Conservation (phyloP, 1,284 basidiomycete species). For the Microbotryomycetes sp. region DNA sequence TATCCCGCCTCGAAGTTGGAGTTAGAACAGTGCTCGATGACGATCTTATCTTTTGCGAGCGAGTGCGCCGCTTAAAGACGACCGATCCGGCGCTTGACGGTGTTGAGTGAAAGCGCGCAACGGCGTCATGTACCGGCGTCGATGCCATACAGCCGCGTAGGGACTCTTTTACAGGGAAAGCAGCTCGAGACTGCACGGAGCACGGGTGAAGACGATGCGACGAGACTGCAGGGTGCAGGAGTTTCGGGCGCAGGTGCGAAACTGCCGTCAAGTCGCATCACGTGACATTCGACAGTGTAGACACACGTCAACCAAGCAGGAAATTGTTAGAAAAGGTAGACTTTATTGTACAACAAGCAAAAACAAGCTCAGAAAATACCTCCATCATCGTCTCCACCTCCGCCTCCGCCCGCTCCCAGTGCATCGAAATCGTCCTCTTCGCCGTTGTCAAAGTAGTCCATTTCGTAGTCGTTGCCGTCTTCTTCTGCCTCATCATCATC, state of each 20-base stretch:
- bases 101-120: not conserved
- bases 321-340: too few species aligned
- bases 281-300: too few species aligned
- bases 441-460: slow-evolving; percentile 26
- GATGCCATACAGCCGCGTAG: too few species aligned
- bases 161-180: too few species aligned
- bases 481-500: slow-evolving; percentile 1
- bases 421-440: slow-evolving; percentile 21
- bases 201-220: too few species aligned
- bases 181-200: too few species aligned
- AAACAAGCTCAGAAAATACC: not conserved
- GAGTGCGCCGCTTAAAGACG: not conserved
- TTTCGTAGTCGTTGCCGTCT: slow-evolving; percentile 17
- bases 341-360: not conserved
- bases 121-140: too few species aligned
- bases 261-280: too few species aligned
- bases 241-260: too few species aligned
- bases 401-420: slow-evolving; percentile 16
- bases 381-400: slow-evolving; percentile 23
- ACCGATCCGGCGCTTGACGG: not conserved
- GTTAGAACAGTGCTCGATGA: not conserved
- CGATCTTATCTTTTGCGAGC: not conserved
- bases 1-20: not conserved
- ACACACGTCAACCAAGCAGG: too few species aligned
- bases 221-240: too few species aligned